Evolutionary conservation across 306 rosid genomes (phyloP), one percentile per base, ranked within the genome.

Genomic region (Urtica urens): DNA sequence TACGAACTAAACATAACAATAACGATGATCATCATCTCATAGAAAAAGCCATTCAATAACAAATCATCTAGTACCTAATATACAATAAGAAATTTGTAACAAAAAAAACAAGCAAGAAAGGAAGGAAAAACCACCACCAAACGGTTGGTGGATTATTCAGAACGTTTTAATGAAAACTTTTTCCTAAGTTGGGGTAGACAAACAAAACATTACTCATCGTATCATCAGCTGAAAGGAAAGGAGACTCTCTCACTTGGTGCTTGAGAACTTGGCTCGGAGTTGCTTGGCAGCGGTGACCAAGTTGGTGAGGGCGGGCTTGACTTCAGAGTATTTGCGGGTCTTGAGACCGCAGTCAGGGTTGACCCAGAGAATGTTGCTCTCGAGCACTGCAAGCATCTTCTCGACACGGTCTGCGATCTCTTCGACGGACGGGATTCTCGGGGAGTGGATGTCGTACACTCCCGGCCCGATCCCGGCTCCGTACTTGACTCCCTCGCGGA

Each of bases 401-500:
- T 81, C 82, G 56, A 81, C 74, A 60, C 95, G 58, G 58, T 86
- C 95, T 10, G 95, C 95, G 45, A 86, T 86, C 75, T 86, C 95
- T 3, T 86, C 93, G 2, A 87, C 74, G 21, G 95, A 78, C 54
- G 95, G 95, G 37, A 86, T 86, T 59, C 95, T 81, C 20, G 95
- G 95, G 51, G 95, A 86, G 74, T 86, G 95, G 58, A 86, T 86
- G 69, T 86, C 96, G 7, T 86, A 86, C 9, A 86, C 96, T 51
- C 96, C 96, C 6, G 96, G 96, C 41, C 96, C 96, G 35, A 86
- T 86, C 44, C 96, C 96, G 46, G 96, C 96, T 47, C 96, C 96
- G 10, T 86, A 86, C 78, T 78, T 81, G 33, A 86, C 95, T 59
- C 95, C 95, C 64, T 81, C 95, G 1, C 95, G 95, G 95, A 86